Base-by-base conservation (phyloP, 768 basidiomycete genomes). In the Fomitopsis pulvina region DNA sequence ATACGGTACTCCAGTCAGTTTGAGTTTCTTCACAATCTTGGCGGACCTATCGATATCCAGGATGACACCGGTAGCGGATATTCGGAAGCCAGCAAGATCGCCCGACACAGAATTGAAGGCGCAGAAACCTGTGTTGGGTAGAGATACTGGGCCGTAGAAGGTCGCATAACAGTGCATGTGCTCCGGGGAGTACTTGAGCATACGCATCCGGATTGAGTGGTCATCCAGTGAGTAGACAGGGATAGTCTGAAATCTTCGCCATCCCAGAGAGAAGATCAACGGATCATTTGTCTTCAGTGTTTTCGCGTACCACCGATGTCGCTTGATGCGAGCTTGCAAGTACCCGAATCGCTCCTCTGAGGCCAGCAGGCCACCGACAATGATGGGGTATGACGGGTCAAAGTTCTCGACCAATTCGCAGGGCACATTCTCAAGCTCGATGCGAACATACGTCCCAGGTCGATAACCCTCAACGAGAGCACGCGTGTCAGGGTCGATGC, bases 111-210 rank as follows among this genome's bases (percentile, higher is more conserved):
- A 81, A 66, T 93, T 97, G 78, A 99, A 98, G 2, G 95, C 87
- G 66, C 96, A 98, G 70, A 99, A 94, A 27, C 94, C 93, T 0
- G 92, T 96, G 68, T 96, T 96, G 20, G 94, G 95, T 0, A 90
- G 71, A 2, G 92, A 73, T 20, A 92, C 83, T 6, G 96, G 95
- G 0, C 92, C 95, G 62, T 94, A 99, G 68, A 98, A 96, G 2
- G 94, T 96, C 2, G 94, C 95, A 62, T 86, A 95, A 62, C 96
- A 99, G 64, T 99, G 96, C 96, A 95, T 97, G 62, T 99, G 96
- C 69, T 99, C 96, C 0, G 96, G 96, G 0, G 96, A 97, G 65
- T 99, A 99, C 70, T 99, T 99, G 71, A 99, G 87, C 86, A 98
- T 89, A 29, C 96, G 91, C 85, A 97, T 96, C 16, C 96, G 88